Percentiles rank a stretch among this genome's conserved stretches.
These are phyloP conservation scores for Ascoidea asiatica DNA, from an alignment of 805 yeast genomes.

Conservation along the genomic window DNA sequence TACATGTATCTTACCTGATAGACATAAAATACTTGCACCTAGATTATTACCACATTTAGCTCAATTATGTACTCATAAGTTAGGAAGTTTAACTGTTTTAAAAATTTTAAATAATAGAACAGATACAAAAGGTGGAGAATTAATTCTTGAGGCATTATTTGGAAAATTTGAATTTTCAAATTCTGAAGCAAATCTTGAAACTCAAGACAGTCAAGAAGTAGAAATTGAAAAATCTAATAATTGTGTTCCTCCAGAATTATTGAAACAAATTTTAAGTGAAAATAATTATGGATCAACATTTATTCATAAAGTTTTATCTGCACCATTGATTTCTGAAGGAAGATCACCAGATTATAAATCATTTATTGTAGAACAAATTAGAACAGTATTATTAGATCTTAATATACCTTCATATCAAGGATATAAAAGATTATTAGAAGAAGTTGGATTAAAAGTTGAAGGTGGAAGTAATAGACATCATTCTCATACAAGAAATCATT, in stretches of 20 bases:
- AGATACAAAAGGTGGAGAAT: constrained; percentile 46
- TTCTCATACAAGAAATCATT: constrained; percentile 19
- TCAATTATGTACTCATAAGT: constrained; percentile 60
- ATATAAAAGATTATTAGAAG: constrained; percentile 80
- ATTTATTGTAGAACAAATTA: constrained; percentile 45
- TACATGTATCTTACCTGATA: constrained; percentile 53
- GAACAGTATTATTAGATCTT: constrained; percentile 46
- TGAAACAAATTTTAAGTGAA: constrained; percentile 54
- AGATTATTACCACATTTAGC: constrained; percentile 49
- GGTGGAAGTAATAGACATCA: neutral
- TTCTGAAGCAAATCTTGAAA: constrained; percentile 11
- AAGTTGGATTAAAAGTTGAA: constrained; percentile 51
- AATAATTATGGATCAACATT: constrained; percentile 61
- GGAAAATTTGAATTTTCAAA: constrained; percentile 26
- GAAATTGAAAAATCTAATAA: constrained; percentile 14
- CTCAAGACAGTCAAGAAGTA: constrained; percentile 3
- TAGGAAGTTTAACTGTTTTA: constrained; percentile 72
- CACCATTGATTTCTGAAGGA: constrained; percentile 46
- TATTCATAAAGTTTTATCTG: constrained; percentile 63
- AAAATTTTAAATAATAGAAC: constrained; percentile 63
- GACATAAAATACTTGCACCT: constrained; percentile 53
- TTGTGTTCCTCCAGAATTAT: constrained; percentile 16
- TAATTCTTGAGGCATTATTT: constrained; percentile 53
- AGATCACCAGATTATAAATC: constrained; percentile 28
- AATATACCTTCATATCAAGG: constrained; percentile 48